A percentile compares a stretch with the other conserved stretches of the same genome.
Conservation (phyloP, 306 rosid species). For the Ammopiptanthus mongolicus region DNA sequence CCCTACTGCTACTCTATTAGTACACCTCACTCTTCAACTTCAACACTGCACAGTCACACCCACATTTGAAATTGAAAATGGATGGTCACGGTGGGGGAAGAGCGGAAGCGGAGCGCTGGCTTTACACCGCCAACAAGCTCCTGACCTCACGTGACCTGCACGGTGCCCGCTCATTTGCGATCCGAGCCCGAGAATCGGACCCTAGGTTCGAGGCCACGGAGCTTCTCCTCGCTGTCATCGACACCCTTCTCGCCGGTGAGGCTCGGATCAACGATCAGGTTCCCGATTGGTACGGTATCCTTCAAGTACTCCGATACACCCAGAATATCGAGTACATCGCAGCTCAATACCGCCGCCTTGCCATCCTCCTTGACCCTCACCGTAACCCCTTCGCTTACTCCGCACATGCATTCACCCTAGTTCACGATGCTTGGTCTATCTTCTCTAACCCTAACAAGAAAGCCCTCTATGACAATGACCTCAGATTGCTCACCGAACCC, state of each 20-base stretch:
- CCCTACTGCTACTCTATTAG: too few species aligned
- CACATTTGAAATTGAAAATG: conserved; percentile 8
- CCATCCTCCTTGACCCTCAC: conserved; percentile 59
- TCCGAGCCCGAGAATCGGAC: conserved; percentile 83
- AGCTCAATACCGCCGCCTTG: conserved; percentile 68
- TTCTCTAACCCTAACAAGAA: conserved; percentile 61
- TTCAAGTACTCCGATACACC: conserved; percentile 57
- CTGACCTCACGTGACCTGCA: conserved; percentile 69
- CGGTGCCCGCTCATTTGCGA: conserved; percentile 74
- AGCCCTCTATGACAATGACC: conserved; percentile 54
- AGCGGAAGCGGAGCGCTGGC: conserved; percentile 86
- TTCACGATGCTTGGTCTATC: conserved; percentile 77
- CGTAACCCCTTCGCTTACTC: conserved; percentile 54
- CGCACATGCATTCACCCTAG: conserved; percentile 60
- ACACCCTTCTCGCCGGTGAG: conserved; percentile 66
- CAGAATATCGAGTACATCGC: conserved; percentile 69
- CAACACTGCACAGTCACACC: too few species aligned
- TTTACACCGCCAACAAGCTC: conserved; percentile 72
- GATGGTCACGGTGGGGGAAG: conserved; percentile 30
- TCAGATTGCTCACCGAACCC: conserved; percentile 33
- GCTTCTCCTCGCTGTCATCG: conserved; percentile 65
- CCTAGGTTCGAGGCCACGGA: conserved; percentile 65
- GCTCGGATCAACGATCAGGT: conserved; percentile 50
- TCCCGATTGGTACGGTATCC: conserved; percentile 60
- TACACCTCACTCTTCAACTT: too few species aligned